Evolutionary conservation across 805 yeast species (phyloP).

Genomic region (Blastobotrys mokoenaii): DNA sequence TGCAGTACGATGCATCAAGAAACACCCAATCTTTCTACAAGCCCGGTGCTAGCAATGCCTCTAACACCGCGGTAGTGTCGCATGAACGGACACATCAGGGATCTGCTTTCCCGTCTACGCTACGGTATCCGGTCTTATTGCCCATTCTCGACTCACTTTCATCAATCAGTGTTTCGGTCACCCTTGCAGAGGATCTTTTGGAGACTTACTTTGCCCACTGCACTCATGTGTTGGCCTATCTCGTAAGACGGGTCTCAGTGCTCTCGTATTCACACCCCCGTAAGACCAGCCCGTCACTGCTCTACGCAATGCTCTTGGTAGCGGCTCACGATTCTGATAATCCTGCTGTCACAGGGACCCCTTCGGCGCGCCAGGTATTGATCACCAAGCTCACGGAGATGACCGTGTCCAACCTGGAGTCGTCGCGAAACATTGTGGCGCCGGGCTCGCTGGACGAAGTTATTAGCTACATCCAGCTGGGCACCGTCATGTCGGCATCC

Average conservation of each 20-base stretch:
- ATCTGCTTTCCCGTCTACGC: not conserved
- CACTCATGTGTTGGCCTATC: conserved; percentile 23
- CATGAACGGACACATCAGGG: not conserved
- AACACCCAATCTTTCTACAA: no score
- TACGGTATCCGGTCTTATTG: conserved; percentile 9
- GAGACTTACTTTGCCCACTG: conserved; percentile 24
- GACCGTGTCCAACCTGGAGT: conserved; percentile 17
- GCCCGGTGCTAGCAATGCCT: no score
- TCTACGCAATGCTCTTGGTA: conserved; percentile 22
- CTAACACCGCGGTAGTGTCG: no score
- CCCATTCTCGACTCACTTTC: conserved; percentile 12
- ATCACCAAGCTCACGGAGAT: conserved; percentile 19
- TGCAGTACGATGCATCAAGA: no score
- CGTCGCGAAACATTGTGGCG: conserved; percentile 17
- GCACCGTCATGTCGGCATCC: conserved; percentile 26
- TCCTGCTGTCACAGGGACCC: conserved; percentile 23
- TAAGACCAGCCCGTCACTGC: conserved; percentile 17
- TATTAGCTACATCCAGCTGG: conserved; percentile 26
- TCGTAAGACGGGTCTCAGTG: conserved; percentile 21
- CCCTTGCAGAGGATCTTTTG: conserved; percentile 23
- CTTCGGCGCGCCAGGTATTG: conserved; percentile 21
- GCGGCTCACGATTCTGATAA: conserved; percentile 27
- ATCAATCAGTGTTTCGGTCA: conserved; percentile 13
- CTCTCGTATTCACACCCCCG: conserved; percentile 17
- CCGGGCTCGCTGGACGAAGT: conserved; percentile 24